Evolutionary conservation across 352 stramenopile species (phyloP), one percentile per base, ranked within the genome.

Genomic region (Albugo candida): DNA sequence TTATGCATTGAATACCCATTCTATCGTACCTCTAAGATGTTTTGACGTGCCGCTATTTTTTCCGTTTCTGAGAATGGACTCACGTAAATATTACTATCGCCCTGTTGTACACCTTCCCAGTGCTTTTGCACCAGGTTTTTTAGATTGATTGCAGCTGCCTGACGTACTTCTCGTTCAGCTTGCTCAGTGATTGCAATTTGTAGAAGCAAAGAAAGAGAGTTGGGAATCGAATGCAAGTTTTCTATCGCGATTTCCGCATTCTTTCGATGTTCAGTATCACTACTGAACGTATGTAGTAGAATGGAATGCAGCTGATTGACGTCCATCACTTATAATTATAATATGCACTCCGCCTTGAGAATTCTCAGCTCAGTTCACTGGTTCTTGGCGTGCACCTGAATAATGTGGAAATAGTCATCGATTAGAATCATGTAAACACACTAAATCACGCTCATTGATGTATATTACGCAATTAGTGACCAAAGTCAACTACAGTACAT

Each of bases 71-170:
- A 69, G 48, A 82, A 77, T 43, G 38, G 24, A 21, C 78, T 56
- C 35, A 70, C 53, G 35, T 81, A 52, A 53, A 82, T 72, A 45
- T 92, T 80, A 36, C 75, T 72, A 13, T 89, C 59, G 17, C 76
- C 66, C 41, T 93, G 60, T 45, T 84, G 63, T 8, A 56, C 50
- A 36, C 71, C 84, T 40, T 94, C 77, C 92, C 92, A 97, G 54
- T 93, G 92, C 67, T 95, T 93, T 27, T 92, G 70, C 51, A 95
- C 92, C 21, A 96, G 75, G 67, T 97, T 97, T 66, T 97, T 97
- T 34, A 97, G 67, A 60, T 91, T 82, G 59, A 97, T 93, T 41
- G 87, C 83, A 24, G 87, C 88, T 13, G 87, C 92, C 59, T 97
- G 88, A 38, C 92, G 78, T 41, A 97, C 79, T 52, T 88, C 76